Evolutionary conservation across 495 filamentous ascomycete genomes (phyloP).

Genomic region (Podospora fimiseda): DNA sequence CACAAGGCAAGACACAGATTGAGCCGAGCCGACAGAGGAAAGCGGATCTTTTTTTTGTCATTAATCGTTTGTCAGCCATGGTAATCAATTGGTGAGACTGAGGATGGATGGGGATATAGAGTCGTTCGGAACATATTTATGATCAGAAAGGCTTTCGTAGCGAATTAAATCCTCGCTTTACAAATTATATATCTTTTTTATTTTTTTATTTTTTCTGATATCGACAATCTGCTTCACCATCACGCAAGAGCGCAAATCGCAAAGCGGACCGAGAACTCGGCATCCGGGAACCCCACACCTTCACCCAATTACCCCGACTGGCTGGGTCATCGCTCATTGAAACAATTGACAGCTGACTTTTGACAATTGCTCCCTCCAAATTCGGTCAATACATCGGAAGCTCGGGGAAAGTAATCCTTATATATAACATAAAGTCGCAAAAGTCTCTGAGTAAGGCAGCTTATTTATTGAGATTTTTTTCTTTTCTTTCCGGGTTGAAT

Average conservation of each 20-base stretch:
- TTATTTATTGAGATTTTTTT: too few relatives aligned
- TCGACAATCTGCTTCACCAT: neutral
- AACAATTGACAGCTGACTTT: constrained; percentile 8
- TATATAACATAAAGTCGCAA: too few relatives aligned
- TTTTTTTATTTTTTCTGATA: too few relatives aligned
- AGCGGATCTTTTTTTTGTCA: neutral
- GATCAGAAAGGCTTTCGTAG: too few relatives aligned
- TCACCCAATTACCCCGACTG: constrained; percentile 4
- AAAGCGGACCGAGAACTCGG: constrained; percentile 11
- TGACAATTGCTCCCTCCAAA: neutral
- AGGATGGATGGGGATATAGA: neutral
- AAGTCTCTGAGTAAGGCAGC: too few relatives aligned
- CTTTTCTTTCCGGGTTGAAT: too few relatives aligned
- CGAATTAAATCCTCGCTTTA: too few relatives aligned
- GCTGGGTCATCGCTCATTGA: neutral
- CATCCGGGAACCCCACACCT: constrained; percentile 6
- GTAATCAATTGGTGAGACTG: too few relatives aligned
- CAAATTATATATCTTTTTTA: too few relatives aligned
- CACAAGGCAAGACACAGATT: neutral
- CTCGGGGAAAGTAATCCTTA: too few relatives aligned
- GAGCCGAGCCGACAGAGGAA: neutral
- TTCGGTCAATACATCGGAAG: too few relatives aligned
- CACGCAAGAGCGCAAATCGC: neutral
- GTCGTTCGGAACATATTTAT: too few relatives aligned
- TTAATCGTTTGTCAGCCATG: neutral